These are phyloP conservation scores for Neoboletus brunneissimus DNA, from an alignment of 768 basidiomycete species.

Conservation along the genomic window DNA sequence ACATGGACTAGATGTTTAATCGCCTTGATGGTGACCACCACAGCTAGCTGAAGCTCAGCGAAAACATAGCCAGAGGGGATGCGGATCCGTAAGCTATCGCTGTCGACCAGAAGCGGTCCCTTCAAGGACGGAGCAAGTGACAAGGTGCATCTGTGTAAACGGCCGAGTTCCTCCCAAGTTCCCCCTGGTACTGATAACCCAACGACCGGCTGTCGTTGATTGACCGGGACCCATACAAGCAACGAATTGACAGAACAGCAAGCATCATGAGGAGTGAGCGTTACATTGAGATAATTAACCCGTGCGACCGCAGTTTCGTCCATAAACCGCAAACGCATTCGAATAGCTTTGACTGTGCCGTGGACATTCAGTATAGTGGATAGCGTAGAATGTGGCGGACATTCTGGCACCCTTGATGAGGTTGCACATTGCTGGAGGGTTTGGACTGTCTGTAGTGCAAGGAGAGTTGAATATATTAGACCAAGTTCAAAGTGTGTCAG, in stretches of 20 bases:
- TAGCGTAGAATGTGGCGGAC: slow-evolving; percentile 17
- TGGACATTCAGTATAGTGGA: slow-evolving; percentile 26
- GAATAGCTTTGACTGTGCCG: slow-evolving; percentile 42
- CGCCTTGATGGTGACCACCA: slow-evolving; percentile 66
- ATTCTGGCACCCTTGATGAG: slow-evolving; percentile 15
- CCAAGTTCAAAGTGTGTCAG: slow-evolving; percentile 55
- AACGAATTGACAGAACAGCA: slow-evolving; percentile 41
- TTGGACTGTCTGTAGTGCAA: slow-evolving; percentile 55
- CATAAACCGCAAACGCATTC: slow-evolving; percentile 47
- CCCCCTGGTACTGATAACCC: slow-evolving; percentile 28
- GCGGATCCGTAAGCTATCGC: slow-evolving; percentile 66
- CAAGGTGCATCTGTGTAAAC: slow-evolving; percentile 52
- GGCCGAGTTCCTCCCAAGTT: slow-evolving; percentile 74
- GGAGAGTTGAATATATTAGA: slow-evolving; percentile 66
- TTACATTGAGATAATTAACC: slow-evolving; percentile 24
- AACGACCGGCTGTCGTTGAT: slow-evolving; percentile 35
- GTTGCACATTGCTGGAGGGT: slow-evolving; percentile 32
- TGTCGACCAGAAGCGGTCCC: slow-evolving; percentile 49
- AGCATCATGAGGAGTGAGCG: slow-evolving; percentile 16
- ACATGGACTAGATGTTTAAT: slow-evolving; percentile 65
- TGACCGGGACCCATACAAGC: slow-evolving; percentile 58
- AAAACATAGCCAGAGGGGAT: slow-evolving; percentile 79
- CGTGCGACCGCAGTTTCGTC: slow-evolving; percentile 46
- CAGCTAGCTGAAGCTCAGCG: slow-evolving; percentile 72
- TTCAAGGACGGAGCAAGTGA: slow-evolving; percentile 32